Evolutionary conservation across 2,329 filamentous ascomycete genomes (phyloP).

Genomic region (Colletotrichum tofieldiae): DNA sequence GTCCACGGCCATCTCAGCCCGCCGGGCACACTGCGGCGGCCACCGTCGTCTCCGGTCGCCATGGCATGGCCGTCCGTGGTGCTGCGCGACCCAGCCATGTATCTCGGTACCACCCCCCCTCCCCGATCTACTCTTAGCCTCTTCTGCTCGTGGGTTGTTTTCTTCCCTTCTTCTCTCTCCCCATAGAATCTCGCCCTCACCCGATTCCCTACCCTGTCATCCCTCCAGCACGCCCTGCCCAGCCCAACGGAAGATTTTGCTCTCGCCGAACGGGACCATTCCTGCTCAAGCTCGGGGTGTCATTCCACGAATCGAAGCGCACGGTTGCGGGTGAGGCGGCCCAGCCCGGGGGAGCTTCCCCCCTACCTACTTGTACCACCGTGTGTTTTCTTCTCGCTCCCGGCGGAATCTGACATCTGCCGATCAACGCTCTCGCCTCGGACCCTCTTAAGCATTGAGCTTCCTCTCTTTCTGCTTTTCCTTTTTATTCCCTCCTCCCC

Average conservation of each 20-base stretch:
- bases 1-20: too few relatives aligned
- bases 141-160: constrained; percentile 9
- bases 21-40: too few relatives aligned
- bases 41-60: constrained; percentile 18
- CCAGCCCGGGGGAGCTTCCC: constrained; percentile 32
- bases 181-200: neutral
- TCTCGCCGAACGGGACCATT: constrained; percentile 29
- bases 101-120: constrained; percentile 10
- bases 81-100: neutral
- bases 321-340: constrained; percentile 31
- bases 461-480: constrained; percentile 14
- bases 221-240: constrained; percentile 14
- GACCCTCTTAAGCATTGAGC: constrained; percentile 34
- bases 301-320: constrained; percentile 41
- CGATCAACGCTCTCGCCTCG: constrained; percentile 33
- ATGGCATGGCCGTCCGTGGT: constrained; percentile 12
- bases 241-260: constrained; percentile 35
- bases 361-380: neutral
- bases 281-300: constrained; percentile 31
- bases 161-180: constrained; percentile 7
- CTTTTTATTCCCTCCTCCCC: neutral
- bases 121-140: constrained; percentile 39
- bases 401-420: constrained; percentile 16
- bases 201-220: constrained; percentile 1
- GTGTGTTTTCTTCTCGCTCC: neutral